phyloP scores from a whole-genome alignment of 768 basidiomycete species.

The Gymnopilus junonius region DNA sequence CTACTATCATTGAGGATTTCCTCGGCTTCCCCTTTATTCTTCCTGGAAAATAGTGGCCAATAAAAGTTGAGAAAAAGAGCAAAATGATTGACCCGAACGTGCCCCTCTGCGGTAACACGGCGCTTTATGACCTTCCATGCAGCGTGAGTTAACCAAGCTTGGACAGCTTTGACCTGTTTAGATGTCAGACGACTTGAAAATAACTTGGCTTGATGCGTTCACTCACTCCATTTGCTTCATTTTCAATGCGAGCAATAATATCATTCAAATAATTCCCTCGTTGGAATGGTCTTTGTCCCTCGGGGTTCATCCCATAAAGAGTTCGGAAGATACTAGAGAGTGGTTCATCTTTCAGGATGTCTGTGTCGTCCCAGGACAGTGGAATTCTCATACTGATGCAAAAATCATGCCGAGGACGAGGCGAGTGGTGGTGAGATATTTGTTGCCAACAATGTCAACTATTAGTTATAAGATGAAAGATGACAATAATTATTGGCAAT shows the following conservation, averaged over 20 bases:
- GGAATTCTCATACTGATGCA: conserved; percentile 24
- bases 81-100: neutral
- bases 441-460: neutral
- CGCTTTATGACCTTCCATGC: neutral
- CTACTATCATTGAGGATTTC: neutral
- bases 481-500: too few relatives aligned
- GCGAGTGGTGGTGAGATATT: neutral
- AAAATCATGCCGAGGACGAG: neutral
- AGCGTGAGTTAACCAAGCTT: conserved; percentile 2
- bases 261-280: neutral
- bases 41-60: neutral
- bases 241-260: neutral
- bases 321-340: conserved; percentile 10
- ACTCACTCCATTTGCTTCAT: neutral
- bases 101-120: neutral
- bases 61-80: neutral
- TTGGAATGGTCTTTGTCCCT: neutral
- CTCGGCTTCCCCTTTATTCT: neutral
- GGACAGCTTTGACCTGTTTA: neutral
- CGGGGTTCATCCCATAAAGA: neutral
- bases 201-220: neutral
- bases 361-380: conserved; percentile 25
- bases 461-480: too few relatives aligned
- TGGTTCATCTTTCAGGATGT: conserved; percentile 26
- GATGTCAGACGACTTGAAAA: neutral